Base-by-base conservation (phyloP, 768 basidiomycete genomes). In the Leucosporidium scottii region DNA sequence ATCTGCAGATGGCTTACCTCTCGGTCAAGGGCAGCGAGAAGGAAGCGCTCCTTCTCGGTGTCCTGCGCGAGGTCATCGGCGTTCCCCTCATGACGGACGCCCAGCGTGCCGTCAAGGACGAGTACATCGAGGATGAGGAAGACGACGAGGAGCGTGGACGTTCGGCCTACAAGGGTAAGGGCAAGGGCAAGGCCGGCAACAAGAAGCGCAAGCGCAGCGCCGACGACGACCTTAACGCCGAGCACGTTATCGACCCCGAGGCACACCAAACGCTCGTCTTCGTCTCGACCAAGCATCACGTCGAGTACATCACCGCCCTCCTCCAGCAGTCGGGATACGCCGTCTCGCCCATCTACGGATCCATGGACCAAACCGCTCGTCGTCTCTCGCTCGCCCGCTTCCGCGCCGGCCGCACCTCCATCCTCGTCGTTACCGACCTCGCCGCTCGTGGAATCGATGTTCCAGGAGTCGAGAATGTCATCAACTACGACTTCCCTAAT, bases 361-460 rank as follows among this genome's bases (percentile, higher is more conserved):
- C 96, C 10, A 84, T 99, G 48, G 93, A 96, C 75, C 96, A 99
- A 78, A 80, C 84, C 4, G 93, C 93, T 2, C 88, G 96, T 64
- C 85, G 86, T 34, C 85, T 84, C 69, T 93, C 97, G 75, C 91
- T 99, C 87, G 87, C 89, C 67, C 84, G 85, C 67, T 99, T 99
- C 79, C 86, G 93, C 28, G 82, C 84, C 18, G 89, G 90, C 1
- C 76, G 81, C 36, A 90, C 92, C 0, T 88, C 82, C 70, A 83
- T 99, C 57, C 82, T 99, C 30, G 93, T 98, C 47, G 96, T 98
- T 53, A 99, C 96, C 0, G 96, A 99, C 75, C 92, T 99, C 50
- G 96, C 96, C 25, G 96, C 96, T 20, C 88, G 96, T 72, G 96
- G 96, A 75, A 91, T 99, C 73, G 96, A 99, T 79, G 93, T 99